Percentiles rank a stretch among this genome's conserved stretches.
phyloP scores from a whole-genome alignment of 2,329 filamentous ascomycete genomes.

The Ambrosiella cleistominuta region DNA sequence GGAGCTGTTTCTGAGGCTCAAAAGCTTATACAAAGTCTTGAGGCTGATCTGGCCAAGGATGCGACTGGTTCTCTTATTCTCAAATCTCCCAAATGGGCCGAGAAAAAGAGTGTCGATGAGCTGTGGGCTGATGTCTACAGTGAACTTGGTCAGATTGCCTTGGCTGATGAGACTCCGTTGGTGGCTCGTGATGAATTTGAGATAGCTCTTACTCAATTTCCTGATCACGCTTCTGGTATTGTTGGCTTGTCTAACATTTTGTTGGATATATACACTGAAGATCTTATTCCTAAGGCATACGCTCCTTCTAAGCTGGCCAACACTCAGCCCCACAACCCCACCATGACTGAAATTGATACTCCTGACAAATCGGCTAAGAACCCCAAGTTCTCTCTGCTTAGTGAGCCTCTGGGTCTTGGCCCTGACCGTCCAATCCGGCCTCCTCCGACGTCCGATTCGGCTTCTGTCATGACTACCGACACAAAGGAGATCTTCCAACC shows the following conservation, averaged over 20 bases:
- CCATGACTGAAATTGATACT: background rate
- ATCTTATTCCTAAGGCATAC: constrained; percentile 32
- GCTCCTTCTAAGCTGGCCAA: background rate
- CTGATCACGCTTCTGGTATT: constrained; percentile 64
- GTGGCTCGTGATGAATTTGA: constrained; percentile 65
- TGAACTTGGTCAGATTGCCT: constrained; percentile 53
- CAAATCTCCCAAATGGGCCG: constrained; percentile 55
- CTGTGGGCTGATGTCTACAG: constrained; percentile 69
- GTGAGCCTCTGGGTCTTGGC: constrained; percentile 10
- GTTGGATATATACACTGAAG: constrained; percentile 64
- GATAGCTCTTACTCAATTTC: constrained; percentile 58
- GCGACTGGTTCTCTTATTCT: constrained; percentile 44
- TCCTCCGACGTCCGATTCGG: background rate
- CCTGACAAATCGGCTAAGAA: background rate
- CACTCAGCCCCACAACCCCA: constrained; percentile 20
- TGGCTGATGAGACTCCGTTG: constrained; percentile 44
- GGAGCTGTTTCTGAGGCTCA: constrained; percentile 68
- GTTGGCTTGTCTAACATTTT: constrained; percentile 72
- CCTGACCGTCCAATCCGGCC: constrained; percentile 8
- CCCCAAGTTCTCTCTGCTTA: background rate
- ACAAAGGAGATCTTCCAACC: constrained; percentile 14
- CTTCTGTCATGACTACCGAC: constrained; percentile 4
- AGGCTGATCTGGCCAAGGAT: constrained; percentile 46
- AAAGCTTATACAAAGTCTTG: constrained; percentile 54
- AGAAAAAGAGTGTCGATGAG: constrained; percentile 65